phyloP scores from a whole-genome alignment of 768 basidiomycete genomes.

The Trametes villosa region DNA sequence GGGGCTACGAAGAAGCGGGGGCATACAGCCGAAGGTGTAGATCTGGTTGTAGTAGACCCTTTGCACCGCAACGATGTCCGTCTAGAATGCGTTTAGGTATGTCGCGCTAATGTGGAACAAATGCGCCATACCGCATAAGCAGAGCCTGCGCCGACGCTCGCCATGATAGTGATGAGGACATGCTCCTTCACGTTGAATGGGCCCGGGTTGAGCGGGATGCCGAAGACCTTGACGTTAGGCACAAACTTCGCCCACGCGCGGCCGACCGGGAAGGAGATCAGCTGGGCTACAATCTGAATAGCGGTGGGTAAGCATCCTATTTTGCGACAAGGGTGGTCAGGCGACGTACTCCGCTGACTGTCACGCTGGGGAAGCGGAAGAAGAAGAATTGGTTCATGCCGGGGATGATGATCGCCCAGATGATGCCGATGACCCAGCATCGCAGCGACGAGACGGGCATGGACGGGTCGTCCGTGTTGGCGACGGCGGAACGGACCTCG shows the following conservation, averaged over 20 bases:
- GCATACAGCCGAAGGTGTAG: constrained; percentile 54
- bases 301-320: background rate
- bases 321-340: background rate
- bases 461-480: constrained; percentile 63
- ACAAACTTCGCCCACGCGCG: constrained; percentile 55
- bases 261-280: constrained; percentile 74
- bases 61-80: constrained; percentile 77
- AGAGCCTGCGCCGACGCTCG: constrained; percentile 41
- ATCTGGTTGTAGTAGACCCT: constrained; percentile 66
- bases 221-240: constrained; percentile 61
- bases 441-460: constrained; percentile 57
- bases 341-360: constrained; percentile 51
- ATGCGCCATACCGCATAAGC: constrained; percentile 47
- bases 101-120: background rate
- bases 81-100: constrained; percentile 35
- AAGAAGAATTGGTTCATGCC: constrained; percentile 78
- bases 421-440: constrained; percentile 50
- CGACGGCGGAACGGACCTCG: constrained; percentile 50
- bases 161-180: constrained; percentile 50
- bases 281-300: constrained; percentile 64
- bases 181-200: constrained; percentile 70
- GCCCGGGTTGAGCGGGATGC: constrained; percentile 70
- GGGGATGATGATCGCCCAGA: constrained; percentile 59
- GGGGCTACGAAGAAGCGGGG: background rate
- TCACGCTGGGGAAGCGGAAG: constrained; percentile 73